These are phyloP conservation scores for Millerago galiae DNA, from an alignment of 805 yeast genomes.

Conservation along the genomic window DNA sequence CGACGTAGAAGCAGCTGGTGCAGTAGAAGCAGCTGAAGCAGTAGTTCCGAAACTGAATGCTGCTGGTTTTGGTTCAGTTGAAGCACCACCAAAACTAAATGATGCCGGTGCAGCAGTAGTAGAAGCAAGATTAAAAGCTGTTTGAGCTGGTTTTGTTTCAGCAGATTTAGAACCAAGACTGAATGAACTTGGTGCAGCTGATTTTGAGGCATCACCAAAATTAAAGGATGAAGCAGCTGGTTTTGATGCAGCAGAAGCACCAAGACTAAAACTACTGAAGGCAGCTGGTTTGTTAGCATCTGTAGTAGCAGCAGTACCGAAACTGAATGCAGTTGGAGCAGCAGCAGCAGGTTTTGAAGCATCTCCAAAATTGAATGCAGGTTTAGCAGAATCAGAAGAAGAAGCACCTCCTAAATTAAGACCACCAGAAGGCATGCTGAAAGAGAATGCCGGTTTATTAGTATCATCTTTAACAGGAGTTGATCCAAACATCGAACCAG, in stretches of 20 bases:
- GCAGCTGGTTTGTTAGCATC: neutral
- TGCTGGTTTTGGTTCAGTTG: neutral
- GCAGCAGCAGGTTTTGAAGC: conserved; percentile 6
- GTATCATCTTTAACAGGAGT: conserved; percentile 17
- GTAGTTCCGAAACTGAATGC: neutral
- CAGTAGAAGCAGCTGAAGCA: neutral
- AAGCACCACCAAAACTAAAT: neutral
- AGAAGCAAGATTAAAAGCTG: conserved; percentile 15
- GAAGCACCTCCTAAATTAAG: neutral
- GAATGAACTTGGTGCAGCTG: neutral
- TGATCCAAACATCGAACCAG: conserved; percentile 22
- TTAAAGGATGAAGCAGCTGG: conserved; percentile 11
- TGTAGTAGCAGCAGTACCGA: neutral
- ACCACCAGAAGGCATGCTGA: neutral
- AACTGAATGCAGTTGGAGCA: neutral
- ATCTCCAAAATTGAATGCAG: conserved; percentile 21
- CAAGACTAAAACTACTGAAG: conserved; percentile 15
- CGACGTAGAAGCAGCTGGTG: neutral
- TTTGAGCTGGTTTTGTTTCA: neutral
- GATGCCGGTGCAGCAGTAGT: neutral
- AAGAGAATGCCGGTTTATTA: conserved; percentile 1
- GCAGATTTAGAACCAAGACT: too few relatives aligned
- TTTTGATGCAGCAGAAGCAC: neutral
- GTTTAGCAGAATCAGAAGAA: neutral
- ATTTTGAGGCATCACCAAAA: conserved; percentile 9